Evolutionary conservation across 1,284 basidiomycete species (phyloP).

Genomic region (Trametes polyzona): DNA sequence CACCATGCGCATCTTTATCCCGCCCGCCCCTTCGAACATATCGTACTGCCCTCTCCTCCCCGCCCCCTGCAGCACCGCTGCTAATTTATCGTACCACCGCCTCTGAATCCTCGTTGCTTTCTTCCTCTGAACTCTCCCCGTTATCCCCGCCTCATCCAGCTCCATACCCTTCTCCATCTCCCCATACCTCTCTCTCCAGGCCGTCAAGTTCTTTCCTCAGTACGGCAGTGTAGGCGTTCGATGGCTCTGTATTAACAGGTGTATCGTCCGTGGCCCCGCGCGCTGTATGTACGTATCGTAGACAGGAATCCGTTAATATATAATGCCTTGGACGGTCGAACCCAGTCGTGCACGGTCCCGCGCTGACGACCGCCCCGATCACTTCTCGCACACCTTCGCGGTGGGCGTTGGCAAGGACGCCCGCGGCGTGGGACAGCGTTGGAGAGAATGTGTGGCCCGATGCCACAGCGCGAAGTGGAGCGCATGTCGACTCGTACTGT

Average conservation of each 20-base stretch:
- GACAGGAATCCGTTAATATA: slow-evolving; percentile 23
- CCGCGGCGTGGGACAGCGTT: neutral
- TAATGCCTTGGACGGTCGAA: slow-evolving; percentile 8
- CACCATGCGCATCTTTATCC: slow-evolving; percentile 5
- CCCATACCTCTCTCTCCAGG: neutral
- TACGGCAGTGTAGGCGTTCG: slow-evolving; percentile 1
- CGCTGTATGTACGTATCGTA: slow-evolving; percentile 27
- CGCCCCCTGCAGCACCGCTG: neutral
- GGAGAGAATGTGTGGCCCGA: neutral
- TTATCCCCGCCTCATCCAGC: neutral
- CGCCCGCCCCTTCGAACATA: slow-evolving; percentile 5
- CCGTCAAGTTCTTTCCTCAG: neutral
- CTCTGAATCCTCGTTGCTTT: neutral
- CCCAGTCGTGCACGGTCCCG: neutral
- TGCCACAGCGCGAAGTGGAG: neutral
- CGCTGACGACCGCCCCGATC: neutral
- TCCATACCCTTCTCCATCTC: neutral
- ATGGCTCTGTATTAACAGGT: neutral
- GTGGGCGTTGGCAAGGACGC: neutral
- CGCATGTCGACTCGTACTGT: neutral
- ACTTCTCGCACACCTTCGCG: neutral
- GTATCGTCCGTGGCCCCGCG: slow-evolving; percentile 6
- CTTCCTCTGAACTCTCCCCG: neutral
- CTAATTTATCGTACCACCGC: neutral
- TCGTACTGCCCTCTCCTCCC: slow-evolving; percentile 2